Evolutionary conservation across 1,284 basidiomycete species (phyloP).

Genomic region (Hortiboletus rubellus): DNA sequence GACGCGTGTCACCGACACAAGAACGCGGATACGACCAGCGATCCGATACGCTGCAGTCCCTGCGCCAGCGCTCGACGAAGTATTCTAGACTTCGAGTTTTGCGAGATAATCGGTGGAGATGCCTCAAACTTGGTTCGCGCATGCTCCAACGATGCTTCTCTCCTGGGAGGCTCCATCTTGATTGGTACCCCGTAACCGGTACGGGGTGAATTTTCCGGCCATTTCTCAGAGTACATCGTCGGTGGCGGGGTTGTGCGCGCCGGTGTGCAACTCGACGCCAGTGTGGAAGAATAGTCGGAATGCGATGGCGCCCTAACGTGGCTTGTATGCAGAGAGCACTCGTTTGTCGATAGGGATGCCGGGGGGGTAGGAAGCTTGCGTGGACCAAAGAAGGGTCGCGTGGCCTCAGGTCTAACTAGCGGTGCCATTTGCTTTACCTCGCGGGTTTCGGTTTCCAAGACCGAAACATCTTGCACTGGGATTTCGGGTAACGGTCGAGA

Average conservation of each 20-base stretch:
- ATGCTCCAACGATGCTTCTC: conserved; percentile 26
- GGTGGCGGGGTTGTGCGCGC: conserved; percentile 37
- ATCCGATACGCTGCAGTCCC: conserved; percentile 30
- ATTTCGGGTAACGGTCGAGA: conserved; percentile 36
- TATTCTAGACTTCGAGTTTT: conserved; percentile 24
- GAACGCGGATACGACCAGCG: conserved; percentile 33
- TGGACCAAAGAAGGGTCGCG: conserved; percentile 24
- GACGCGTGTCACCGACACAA: conserved; percentile 32
- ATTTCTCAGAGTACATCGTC: conserved; percentile 35
- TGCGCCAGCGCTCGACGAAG: conserved; percentile 27
- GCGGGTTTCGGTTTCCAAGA: conserved; percentile 22
- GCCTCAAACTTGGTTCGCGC: conserved; percentile 24
- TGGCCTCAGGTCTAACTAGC: conserved; percentile 25
- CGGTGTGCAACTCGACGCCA: conserved; percentile 32
- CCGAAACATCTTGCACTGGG: conserved; percentile 19
- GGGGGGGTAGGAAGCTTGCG: conserved; percentile 38
- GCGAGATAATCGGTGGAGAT: conserved; percentile 24
- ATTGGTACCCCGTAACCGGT: conserved; percentile 25
- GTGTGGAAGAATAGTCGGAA: conserved; percentile 30
- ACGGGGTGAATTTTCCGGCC: conserved; percentile 26
- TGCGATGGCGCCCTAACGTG: conserved; percentile 27
- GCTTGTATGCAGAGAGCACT: conserved; percentile 13
- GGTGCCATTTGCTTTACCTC: conserved; percentile 21
- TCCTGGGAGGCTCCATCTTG: conserved; percentile 28
- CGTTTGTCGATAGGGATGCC: conserved; percentile 29